phyloP scores from a whole-genome alignment of 371 early-diverging fungal species.

The Actinomucor elegans region DNA sequence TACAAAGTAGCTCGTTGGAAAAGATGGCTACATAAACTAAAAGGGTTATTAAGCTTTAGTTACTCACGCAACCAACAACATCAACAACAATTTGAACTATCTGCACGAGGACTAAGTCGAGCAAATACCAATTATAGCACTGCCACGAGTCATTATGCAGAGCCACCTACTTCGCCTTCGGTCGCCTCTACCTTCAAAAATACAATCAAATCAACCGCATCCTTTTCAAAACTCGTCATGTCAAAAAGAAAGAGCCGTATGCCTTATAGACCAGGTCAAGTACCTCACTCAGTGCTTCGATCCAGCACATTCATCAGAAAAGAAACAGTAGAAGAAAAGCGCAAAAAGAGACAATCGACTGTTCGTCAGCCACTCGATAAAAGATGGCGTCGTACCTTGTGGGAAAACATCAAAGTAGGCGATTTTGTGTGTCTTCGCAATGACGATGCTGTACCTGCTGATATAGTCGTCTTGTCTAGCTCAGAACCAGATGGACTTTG shows the following conservation, averaged over 20 bases:
- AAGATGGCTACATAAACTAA: neutral
- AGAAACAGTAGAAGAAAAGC: constrained; percentile 4
- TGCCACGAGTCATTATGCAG: neutral
- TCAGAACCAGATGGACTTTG: constrained; percentile 68
- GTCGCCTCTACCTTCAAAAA: constrained; percentile 13
- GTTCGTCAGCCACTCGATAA: constrained; percentile 31
- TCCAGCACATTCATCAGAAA: neutral
- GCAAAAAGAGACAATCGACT: constrained; percentile 13
- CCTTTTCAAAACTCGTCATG: constrained; percentile 27
- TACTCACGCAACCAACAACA: neutral
- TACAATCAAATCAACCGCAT: constrained; percentile 23
- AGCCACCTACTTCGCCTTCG: constrained; percentile 3
- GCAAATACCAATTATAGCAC: constrained; percentile 1
- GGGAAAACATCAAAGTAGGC: constrained; percentile 90
- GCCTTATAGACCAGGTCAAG: constrained; percentile 53
- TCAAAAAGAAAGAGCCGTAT: constrained; percentile 21
- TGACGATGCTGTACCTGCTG: constrained; percentile 92
- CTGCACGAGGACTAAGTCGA: constrained; percentile 3
- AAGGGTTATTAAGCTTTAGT: neutral
- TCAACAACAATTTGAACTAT: constrained; percentile 14
- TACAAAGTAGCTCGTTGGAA: constrained; percentile 42
- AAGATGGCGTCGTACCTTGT: constrained; percentile 57
- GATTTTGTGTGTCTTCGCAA: constrained; percentile 87
- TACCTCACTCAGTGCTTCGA: constrained; percentile 50
- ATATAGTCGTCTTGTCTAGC: constrained; percentile 68